Evolutionary conservation across 768 basidiomycete species (phyloP).

Genomic region (Pleurotus ostreatus): DNA sequence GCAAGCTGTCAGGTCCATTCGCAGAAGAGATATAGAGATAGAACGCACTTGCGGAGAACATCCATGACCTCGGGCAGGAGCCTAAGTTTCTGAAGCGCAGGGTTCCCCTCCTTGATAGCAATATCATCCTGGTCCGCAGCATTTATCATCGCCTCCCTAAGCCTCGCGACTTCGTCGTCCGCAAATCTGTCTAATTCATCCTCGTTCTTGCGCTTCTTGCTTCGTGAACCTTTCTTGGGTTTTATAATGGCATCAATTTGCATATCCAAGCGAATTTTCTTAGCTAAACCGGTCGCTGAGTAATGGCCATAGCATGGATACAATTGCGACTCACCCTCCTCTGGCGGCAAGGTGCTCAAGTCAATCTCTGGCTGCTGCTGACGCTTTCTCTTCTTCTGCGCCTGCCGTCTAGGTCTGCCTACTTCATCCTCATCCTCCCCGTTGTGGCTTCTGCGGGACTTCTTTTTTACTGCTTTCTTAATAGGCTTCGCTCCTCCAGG

Average conservation of each 20-base stretch:
- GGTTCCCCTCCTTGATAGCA: conserved; percentile 73
- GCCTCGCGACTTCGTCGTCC: conserved; percentile 85
- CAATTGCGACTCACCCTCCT: conserved; percentile 54
- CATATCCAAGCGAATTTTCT: conserved; percentile 74
- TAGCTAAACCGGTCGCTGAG: conserved; percentile 41
- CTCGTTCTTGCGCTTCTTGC: conserved; percentile 69
- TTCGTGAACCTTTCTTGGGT: conserved; percentile 63
- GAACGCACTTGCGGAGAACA: conserved; percentile 84
- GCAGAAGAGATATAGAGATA: conserved; percentile 6
- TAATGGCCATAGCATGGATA: neutral
- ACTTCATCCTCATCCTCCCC: conserved; percentile 24
- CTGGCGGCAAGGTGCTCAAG: conserved; percentile 65
- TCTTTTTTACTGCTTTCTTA: conserved; percentile 29
- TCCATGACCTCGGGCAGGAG: conserved; percentile 90
- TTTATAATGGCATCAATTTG: conserved; percentile 86
- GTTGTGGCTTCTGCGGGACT: conserved; percentile 13
- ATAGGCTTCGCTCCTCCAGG: conserved; percentile 12
- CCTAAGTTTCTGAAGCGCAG: conserved; percentile 80
- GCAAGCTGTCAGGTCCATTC: conserved; percentile 7
- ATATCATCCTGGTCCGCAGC: conserved; percentile 84
- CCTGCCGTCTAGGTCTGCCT: conserved; percentile 27
- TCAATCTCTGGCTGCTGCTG: conserved; percentile 60
- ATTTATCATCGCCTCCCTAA: conserved; percentile 83
- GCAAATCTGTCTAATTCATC: conserved; percentile 79
- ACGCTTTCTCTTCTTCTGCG: conserved; percentile 51